Conservation (phyloP, 2,329 filamentous ascomycete genomes). For the Penicillium sp. region DNA sequence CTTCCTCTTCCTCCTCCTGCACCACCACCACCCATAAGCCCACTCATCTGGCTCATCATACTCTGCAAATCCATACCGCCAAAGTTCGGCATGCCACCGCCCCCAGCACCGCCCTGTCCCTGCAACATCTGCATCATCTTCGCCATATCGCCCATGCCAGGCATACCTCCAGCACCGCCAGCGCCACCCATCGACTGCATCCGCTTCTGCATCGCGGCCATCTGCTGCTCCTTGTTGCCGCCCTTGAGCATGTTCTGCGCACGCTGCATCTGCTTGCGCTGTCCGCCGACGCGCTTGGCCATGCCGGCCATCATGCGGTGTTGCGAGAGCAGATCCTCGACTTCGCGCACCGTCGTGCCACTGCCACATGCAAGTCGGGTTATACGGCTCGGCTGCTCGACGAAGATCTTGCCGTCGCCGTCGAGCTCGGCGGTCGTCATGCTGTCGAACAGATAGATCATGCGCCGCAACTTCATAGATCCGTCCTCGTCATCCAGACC, state of each 20-base stretch:
- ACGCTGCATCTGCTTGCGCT: conserved; percentile 95
- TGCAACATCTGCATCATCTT: conserved; percentile 97
- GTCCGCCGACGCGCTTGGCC: conserved; percentile 98
- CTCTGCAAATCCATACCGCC: conserved; percentile 61
- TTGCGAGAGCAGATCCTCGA: conserved; percentile 95
- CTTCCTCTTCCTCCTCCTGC: conserved; percentile 22
- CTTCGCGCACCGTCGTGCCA: conserved; percentile 84
- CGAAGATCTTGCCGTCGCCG: conserved; percentile 88
- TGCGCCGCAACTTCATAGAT: conserved; percentile 86
- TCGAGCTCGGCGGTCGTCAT: conserved; percentile 98
- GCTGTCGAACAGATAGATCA: conserved; percentile 98
- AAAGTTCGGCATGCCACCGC: conserved; percentile 60
- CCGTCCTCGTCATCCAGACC: conserved; percentile 97
- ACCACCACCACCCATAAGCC: conserved; percentile 44
- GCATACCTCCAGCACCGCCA: conserved; percentile 57
- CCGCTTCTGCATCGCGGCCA: conserved; percentile 95
- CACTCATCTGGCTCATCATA: conserved; percentile 75
- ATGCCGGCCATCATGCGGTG: conserved; percentile 98
- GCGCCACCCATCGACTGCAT: conserved; percentile 86
- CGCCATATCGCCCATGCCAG: conserved; percentile 73
- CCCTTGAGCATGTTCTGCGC: conserved; percentile 89
- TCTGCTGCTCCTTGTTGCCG: conserved; percentile 85
- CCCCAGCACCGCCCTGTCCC: conserved; percentile 66
- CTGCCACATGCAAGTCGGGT: conserved; percentile 85
- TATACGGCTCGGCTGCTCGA: conserved; percentile 89